These are phyloP conservation scores for Dendrocalamus latiflorus DNA, from an alignment of 202 grass and related monocot genomes.

Conservation along the genomic window DNA sequence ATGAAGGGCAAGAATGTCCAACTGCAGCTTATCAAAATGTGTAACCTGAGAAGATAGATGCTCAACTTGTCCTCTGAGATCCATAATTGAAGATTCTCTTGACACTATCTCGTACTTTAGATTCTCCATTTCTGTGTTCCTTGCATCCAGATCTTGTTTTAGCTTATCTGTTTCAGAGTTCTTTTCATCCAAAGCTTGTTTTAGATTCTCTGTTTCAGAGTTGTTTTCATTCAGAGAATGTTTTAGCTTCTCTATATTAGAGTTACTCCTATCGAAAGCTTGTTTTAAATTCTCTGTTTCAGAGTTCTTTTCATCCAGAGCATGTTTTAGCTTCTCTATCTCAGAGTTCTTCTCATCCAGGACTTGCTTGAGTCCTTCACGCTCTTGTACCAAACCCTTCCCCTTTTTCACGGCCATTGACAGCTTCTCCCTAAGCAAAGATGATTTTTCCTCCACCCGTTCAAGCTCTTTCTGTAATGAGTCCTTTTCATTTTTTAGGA, in stretches of 20 bases:
- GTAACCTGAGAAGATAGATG: slow-evolving; percentile 48
- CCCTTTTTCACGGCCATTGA: slow-evolving; percentile 99
- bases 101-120: slow-evolving; percentile 61
- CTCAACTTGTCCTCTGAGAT: slow-evolving; percentile 61
- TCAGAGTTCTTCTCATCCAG: slow-evolving; percentile 56
- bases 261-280: slow-evolving; percentile 43
- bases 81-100: slow-evolving; percentile 60
- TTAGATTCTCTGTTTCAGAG: slow-evolving; percentile 60
- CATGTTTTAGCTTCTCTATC: slow-evolving; percentile 63
- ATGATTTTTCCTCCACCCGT: slow-evolving; percentile 75
- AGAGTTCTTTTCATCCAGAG: slow-evolving; percentile 54
- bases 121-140: slow-evolving; percentile 49
- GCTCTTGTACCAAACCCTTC: slow-evolving; percentile 95
- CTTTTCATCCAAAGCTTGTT: slow-evolving; percentile 51
- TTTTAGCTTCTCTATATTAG: slow-evolving; percentile 71
- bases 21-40: slow-evolving; percentile 55
- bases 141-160: slow-evolving; percentile 55
- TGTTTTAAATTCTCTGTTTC: slow-evolving; percentile 49
- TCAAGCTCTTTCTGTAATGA: slow-evolving; percentile 73
- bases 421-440: slow-evolving; percentile 87
- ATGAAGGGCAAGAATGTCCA: slow-evolving; percentile 45
- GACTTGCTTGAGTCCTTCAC: slow-evolving; percentile 74
- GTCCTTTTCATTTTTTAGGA: slow-evolving; percentile 75
- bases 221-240: slow-evolving; percentile 53
- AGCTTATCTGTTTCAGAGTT: slow-evolving; percentile 48